Base-by-base conservation (phyloP, 1,139 yeast genomes). In the Pneumocystis sp. region DNA sequence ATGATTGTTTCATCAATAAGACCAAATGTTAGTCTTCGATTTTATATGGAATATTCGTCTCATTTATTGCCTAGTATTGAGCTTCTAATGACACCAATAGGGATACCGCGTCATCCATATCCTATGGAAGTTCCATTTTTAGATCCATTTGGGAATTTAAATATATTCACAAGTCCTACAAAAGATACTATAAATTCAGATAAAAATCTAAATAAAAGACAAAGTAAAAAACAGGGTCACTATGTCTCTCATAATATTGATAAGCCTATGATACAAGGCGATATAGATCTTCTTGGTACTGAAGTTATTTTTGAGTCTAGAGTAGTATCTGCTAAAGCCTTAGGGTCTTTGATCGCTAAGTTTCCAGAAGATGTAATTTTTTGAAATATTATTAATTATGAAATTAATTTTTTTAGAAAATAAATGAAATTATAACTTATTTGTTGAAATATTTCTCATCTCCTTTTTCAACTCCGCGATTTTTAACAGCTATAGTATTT, bases 261-360 rank as follows among this genome's bases (percentile, higher is more conserved):
- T 75, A 86, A 96, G 1, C 97, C 98, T 3, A 86, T 95, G 75
- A 83, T 87, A 67, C 83, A 85, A 64, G 98, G 98, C 70, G 99
- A 95, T 76, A 87, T 93, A 25, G 85, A 91, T 69, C 78, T 95
- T 59, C 83, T 95, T 35, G 96, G 96, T 0, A 77, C 81, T 65
- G 91, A 89, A 59, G 83, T 83, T 0, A 83, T 95, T 67, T 78
- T 89, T 61, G 82, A 86, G 63, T 87, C 96, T 3, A 85, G 95
- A 75, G 79, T 88, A 31, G 82, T 85, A 12, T 89, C 93, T 2
- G 85, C 96, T 0, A 79, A 78, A 62, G 95, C 95, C 0, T 80
- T 86, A 71, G 98, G 97, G 56, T 77, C 79, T 65, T 83, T 88
- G 0, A 74, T 90, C 63, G 64, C 69, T 31, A 62, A 64, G 15